Percentiles rank a stretch among this genome's conserved stretches.
These are phyloP conservation scores for Aspergillus carbonarius DNA, from an alignment of 2,329 filamentous ascomycete genomes.

Conservation along the genomic window DNA sequence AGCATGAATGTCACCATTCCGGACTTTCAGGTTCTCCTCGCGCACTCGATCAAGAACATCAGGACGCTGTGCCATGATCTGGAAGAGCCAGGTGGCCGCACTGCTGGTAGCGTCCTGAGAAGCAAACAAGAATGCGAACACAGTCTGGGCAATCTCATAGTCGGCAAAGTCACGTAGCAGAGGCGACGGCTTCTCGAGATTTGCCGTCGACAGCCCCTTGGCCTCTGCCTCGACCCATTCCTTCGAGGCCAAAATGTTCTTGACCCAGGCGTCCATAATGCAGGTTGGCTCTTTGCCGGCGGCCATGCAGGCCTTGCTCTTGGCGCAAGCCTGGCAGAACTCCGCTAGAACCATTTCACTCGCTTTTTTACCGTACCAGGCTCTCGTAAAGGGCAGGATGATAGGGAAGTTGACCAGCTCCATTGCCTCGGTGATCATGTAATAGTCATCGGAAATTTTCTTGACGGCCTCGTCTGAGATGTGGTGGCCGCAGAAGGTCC, in stretches of 20 bases:
- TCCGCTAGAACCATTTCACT: slow-evolving; percentile 79
- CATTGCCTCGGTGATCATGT: slow-evolving; percentile 82
- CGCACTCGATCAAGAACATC: slow-evolving; percentile 50
- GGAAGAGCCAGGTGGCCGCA: slow-evolving; percentile 55
- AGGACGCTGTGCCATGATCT: slow-evolving; percentile 52
- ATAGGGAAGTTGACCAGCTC: slow-evolving; percentile 94
- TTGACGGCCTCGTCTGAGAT: slow-evolving; percentile 81
- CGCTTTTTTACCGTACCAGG: slow-evolving; percentile 87
- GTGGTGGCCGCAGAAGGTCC: slow-evolving; percentile 88
- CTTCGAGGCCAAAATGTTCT: slow-evolving; percentile 76
- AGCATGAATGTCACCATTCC: slow-evolving; percentile 49
- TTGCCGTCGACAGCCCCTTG: slow-evolving; percentile 58
- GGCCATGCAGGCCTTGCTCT: slow-evolving; percentile 80
- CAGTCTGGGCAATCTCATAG: slow-evolving; percentile 50
- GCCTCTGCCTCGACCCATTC: slow-evolving; percentile 70
- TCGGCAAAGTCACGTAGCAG: slow-evolving; percentile 54
- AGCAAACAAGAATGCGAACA: slow-evolving; percentile 57
- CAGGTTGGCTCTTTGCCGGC: slow-evolving; percentile 75
- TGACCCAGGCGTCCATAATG: slow-evolving; percentile 86
- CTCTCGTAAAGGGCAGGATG: slow-evolving; percentile 83
- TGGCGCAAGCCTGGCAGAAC: slow-evolving; percentile 80
- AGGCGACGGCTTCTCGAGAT: slow-evolving; percentile 47
- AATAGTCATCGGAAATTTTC: slow-evolving; percentile 89
- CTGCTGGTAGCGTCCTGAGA: slow-evolving; percentile 57
- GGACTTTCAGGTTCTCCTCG: slow-evolving; percentile 48